These are phyloP conservation scores for Pythium insidiosum DNA, from an alignment of 352 stramenopile species.

Conservation along the genomic window DNA sequence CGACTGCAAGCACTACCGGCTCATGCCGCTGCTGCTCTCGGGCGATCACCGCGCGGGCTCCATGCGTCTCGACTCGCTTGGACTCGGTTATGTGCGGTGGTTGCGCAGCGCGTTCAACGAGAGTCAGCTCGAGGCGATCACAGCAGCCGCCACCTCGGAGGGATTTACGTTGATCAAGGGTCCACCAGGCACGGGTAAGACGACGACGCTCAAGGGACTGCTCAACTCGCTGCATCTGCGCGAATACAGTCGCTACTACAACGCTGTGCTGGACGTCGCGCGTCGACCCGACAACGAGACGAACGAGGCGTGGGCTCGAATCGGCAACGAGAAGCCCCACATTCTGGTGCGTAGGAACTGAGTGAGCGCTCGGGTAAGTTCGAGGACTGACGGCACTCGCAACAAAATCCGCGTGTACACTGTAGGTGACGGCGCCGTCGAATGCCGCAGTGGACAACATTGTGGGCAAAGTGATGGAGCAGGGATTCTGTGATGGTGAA, in stretches of 20 bases:
- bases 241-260: constrained; percentile 91
- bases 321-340: constrained; percentile 89
- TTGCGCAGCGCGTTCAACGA: constrained; percentile 80
- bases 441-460: constrained; percentile 97
- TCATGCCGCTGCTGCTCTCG: constrained; percentile 73
- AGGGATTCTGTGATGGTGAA: constrained; percentile 93
- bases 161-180: constrained; percentile 92
- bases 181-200: constrained; percentile 87
- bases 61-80: constrained; percentile 78
- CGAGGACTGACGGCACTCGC: constrained; percentile 95
- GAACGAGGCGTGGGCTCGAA: constrained; percentile 67
- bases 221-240: constrained; percentile 90
- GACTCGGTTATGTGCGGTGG: constrained; percentile 75
- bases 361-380: constrained; percentile 92
- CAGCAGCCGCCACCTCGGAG: constrained; percentile 73
- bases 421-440: constrained; percentile 84
- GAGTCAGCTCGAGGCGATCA: constrained; percentile 88
- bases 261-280: constrained; percentile 78
- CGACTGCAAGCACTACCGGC: constrained; percentile 64
- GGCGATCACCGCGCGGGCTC: constrained; percentile 56
- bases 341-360: constrained; percentile 61
- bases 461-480: constrained; percentile 93
- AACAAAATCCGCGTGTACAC: constrained; percentile 87
- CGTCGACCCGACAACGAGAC: constrained; percentile 73
- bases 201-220: constrained; percentile 87